phyloP scores from a whole-genome alignment of 2,329 filamentous ascomycete genomes.

The Hirsutella rhossiliensis region DNA sequence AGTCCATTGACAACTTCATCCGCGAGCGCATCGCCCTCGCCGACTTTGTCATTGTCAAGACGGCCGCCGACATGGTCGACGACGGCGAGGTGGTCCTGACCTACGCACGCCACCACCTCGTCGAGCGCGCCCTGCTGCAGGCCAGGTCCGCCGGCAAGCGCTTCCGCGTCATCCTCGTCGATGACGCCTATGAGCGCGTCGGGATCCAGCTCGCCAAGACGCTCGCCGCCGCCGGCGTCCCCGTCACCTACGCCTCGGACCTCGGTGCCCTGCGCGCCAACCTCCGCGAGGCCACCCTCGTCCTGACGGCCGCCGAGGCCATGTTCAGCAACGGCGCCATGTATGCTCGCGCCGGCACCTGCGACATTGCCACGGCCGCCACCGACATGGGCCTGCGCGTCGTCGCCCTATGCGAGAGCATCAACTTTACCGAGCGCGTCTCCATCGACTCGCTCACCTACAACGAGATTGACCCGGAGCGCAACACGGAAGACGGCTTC shows the following conservation, averaged over 20 bases:
- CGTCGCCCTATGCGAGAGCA: constrained; percentile 81
- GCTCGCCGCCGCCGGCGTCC: constrained; percentile 55
- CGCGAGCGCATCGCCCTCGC: constrained; percentile 81
- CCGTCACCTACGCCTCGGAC: constrained; percentile 68
- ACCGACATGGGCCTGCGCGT: constrained; percentile 66
- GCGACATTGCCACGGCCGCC: constrained; percentile 74
- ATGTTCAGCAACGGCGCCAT: constrained; percentile 93
- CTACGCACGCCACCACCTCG: constrained; percentile 74
- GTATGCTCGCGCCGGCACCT: constrained; percentile 79
- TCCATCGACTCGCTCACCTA: constrained; percentile 85
- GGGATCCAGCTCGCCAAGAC: constrained; percentile 53
- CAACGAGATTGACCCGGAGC: constrained; percentile 79
- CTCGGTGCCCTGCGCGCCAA: constrained; percentile 65
- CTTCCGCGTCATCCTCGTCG: constrained; percentile 78
- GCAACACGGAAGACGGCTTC: constrained; percentile 41
- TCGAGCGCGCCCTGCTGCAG: constrained; percentile 68
- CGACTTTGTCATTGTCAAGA: constrained; percentile 71
- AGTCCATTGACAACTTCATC: constrained; percentile 81
- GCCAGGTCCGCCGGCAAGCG: constrained; percentile 58
- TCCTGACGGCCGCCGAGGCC: constrained; percentile 82
- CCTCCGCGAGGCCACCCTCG: constrained; percentile 53
- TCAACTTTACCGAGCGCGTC: constrained; percentile 83
- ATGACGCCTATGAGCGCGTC: constrained; percentile 46
- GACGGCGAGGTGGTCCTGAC: constrained; percentile 76
- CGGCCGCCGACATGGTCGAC: constrained; percentile 62